A percentile compares a stretch with the other conserved stretches of the same genome.
Conservation (phyloP, 768 basidiomycete species). For the Sistotremastrum niveocremeum region DNA sequence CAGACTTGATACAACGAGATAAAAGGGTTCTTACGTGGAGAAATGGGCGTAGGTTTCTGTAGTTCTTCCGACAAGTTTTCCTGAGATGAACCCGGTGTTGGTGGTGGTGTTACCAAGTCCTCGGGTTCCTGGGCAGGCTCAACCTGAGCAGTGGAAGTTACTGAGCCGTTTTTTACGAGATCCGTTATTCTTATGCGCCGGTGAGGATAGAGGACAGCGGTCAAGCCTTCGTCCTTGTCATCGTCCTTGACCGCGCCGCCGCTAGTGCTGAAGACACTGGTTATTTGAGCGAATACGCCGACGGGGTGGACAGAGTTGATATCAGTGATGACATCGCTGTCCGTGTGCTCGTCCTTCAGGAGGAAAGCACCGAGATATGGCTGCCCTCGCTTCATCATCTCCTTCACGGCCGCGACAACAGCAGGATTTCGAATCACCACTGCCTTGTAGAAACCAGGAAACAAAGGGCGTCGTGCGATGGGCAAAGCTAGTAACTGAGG, state of each 20-base stretch:
- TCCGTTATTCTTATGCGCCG: constrained; percentile 81
- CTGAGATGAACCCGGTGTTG: constrained; percentile 13
- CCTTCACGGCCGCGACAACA: constrained; percentile 88
- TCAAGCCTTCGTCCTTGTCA: constrained; percentile 78
- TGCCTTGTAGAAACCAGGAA: constrained; percentile 97
- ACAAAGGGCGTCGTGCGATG: constrained; percentile 87
- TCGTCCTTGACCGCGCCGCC: constrained; percentile 31
- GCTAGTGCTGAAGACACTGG: constrained; percentile 69
- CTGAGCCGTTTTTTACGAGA: constrained; percentile 54
- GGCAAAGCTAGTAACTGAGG: constrained; percentile 92
- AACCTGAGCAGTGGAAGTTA: constrained; percentile 19
- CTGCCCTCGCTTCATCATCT: constrained; percentile 93
- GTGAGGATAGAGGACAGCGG: constrained; percentile 90
- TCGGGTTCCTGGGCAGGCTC: constrained; percentile 21
- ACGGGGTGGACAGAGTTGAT: constrained; percentile 80
- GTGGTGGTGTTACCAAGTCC: constrained; percentile 35
- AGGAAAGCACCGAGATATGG: constrained; percentile 96
- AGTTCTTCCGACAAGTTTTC: constrained; percentile 4
- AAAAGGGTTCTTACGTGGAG: not conserved
- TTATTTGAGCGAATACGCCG: constrained; percentile 95
- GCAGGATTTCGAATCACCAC: constrained; percentile 85
- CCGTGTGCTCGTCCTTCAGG: constrained; percentile 85
- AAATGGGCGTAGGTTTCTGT: constrained; percentile 16
- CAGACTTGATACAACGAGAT: constrained; percentile 3
- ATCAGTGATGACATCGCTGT: constrained; percentile 86